These are phyloP conservation scores for Arthrocladium fulminans DNA, from an alignment of 2,329 filamentous ascomycete species.

Conservation along the genomic window DNA sequence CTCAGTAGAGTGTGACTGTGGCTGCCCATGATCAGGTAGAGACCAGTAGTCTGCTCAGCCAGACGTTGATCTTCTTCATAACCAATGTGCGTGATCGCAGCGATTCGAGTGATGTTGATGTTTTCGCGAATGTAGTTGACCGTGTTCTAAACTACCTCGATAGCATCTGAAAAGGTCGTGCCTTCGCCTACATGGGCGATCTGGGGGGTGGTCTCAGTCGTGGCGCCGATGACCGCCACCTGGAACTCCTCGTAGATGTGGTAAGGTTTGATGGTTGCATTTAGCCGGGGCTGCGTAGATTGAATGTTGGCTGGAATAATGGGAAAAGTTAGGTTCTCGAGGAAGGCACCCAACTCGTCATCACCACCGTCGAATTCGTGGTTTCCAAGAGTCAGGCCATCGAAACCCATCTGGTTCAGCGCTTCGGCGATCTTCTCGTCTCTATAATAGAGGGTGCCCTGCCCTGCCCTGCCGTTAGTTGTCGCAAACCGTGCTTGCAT, in stretches of 20 bases:
- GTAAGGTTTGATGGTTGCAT: slow-evolving; percentile 6
- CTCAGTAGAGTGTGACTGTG: slow-evolving; percentile 9
- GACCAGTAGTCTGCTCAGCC: slow-evolving; percentile 6
- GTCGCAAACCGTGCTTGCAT: slow-evolving; percentile 4
- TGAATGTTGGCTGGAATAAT: slow-evolving; percentile 9
- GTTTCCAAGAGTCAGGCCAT: slow-evolving; percentile 9
- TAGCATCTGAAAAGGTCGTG: slow-evolving; percentile 1
- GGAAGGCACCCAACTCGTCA: slow-evolving; percentile 6
- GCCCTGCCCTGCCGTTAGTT: too few relatives aligned
- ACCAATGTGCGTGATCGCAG: slow-evolving; percentile 8
- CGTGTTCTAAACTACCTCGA: slow-evolving; percentile 5
- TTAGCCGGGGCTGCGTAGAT: slow-evolving; percentile 6
- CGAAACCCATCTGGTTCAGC: slow-evolving; percentile 7
- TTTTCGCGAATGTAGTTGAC: slow-evolving; percentile 7
- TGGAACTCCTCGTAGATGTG: slow-evolving; percentile 8
- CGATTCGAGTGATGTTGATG: slow-evolving; percentile 10
- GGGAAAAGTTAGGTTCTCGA: slow-evolving; percentile 9
- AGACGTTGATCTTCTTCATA: slow-evolving; percentile 8
- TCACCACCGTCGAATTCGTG: slow-evolving; percentile 11
- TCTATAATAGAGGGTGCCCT: neutral
- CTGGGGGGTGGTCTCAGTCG: slow-evolving; percentile 1
- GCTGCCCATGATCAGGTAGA: slow-evolving; percentile 10
- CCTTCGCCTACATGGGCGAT: slow-evolving; percentile 4
- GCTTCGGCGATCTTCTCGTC: slow-evolving; percentile 7
- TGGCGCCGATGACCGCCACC: slow-evolving; percentile 7